Evolutionary conservation across 768 basidiomycete genomes (phyloP).

Genomic region (Pleurotus giganteus): DNA sequence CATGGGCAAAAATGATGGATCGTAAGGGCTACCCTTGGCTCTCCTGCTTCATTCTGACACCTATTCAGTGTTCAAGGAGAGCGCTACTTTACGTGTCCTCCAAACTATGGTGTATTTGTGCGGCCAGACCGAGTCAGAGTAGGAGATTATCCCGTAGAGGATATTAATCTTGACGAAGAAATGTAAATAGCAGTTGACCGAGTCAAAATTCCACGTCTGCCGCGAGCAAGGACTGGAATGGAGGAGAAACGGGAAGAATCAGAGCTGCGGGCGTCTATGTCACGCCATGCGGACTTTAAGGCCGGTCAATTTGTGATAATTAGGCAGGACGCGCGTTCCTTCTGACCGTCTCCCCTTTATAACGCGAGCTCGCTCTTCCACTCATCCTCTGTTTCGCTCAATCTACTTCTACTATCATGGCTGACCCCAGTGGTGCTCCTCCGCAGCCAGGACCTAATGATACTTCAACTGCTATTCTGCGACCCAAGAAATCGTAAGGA

Average conservation of each 20-base stretch:
- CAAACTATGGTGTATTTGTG: conserved; percentile 83
- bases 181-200: conserved; percentile 39
- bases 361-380: background rate
- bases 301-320: conserved; percentile 6
- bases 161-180: conserved; percentile 74
- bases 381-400: conserved; percentile 18
- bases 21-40: conserved; percentile 47
- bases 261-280: background rate
- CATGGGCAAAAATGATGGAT: conserved; percentile 92
- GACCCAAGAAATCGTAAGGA: conserved; percentile 96
- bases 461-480: conserved; percentile 89
- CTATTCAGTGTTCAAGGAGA: conserved; percentile 74
- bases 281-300: conserved; percentile 9
- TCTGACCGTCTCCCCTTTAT: conserved; percentile 1
- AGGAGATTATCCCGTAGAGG: conserved; percentile 87
- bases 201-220: background rate
- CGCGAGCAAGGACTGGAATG: background rate
- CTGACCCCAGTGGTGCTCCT: conserved; percentile 82
- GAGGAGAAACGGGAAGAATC: background rate
- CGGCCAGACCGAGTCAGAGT: conserved; percentile 76
- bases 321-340: conserved; percentile 16
- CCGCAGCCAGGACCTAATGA: conserved; percentile 88
- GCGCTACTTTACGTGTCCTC: conserved; percentile 78
- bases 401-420: conserved; percentile 38
- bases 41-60: conserved; percentile 11